Evolutionary conservation across 73 alveolate genomes (phyloP).

Genomic region (Paramecium tetraurelia): DNA sequence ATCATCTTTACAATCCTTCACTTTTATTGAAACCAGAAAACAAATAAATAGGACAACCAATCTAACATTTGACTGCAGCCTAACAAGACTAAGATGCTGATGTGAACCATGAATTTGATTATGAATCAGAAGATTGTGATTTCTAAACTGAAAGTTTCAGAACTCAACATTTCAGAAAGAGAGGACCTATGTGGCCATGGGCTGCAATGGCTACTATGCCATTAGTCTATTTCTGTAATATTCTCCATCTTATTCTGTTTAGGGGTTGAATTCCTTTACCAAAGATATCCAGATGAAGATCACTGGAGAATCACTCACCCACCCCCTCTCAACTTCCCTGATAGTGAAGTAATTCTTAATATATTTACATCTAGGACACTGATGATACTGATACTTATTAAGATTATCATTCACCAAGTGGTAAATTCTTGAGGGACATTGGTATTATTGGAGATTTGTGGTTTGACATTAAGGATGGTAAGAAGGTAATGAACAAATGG

Average conservation of each 20-base stretch:
- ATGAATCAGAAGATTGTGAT: slow-evolving; percentile 62
- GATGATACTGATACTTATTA: slow-evolving; percentile 62
- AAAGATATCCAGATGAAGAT: slow-evolving; percentile 63
- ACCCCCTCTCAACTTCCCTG: slow-evolving; percentile 62
- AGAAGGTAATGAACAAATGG: slow-evolving; percentile 59
- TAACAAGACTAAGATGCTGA: slow-evolving; percentile 40
- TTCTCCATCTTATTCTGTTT: not conserved
- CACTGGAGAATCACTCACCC: slow-evolving; percentile 64
- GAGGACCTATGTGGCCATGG: slow-evolving; percentile 50
- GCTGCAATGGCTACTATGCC: slow-evolving; percentile 30
- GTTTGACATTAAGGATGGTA: slow-evolving; percentile 60
- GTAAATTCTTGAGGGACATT: slow-evolving; percentile 30
- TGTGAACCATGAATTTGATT: slow-evolving; percentile 57
- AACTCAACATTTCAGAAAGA: slow-evolving; percentile 63
- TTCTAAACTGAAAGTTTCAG: slow-evolving; percentile 58
- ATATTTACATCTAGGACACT: not conserved
- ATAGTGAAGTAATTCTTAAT: slow-evolving; percentile 7
- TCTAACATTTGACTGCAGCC: not conserved
- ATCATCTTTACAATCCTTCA: not conserved
- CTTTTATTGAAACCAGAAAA: slow-evolving; percentile 51
- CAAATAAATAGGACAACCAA: not conserved
- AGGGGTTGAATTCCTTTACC: slow-evolving; percentile 63
- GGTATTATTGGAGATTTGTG: slow-evolving; percentile 60
- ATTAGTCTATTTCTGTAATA: slow-evolving; percentile 48
- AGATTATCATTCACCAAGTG: slow-evolving; percentile 36